Evolutionary conservation across 306 rosid species (phyloP).

Genomic region (Castanospermum australe): DNA sequence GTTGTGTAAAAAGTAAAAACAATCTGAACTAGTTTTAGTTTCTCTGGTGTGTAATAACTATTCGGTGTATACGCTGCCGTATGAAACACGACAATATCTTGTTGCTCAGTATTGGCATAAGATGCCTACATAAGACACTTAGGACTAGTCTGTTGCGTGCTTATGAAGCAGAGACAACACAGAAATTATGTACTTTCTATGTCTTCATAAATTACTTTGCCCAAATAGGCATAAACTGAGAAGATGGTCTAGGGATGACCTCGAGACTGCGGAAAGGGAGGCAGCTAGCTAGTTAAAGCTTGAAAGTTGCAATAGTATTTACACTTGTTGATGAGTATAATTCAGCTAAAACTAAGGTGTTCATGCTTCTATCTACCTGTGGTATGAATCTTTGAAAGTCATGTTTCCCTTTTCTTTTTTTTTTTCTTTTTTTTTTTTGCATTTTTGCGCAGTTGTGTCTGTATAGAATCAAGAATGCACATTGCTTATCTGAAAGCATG

Average conservation of each 20-base stretch:
- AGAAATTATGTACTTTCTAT: background rate
- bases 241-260: background rate
- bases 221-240: background rate
- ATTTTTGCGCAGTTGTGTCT: background rate
- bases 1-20: background rate
- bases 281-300: background rate
- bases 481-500: too few species aligned
- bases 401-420: too few species aligned
- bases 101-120: background rate
- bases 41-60: background rate
- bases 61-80: background rate
- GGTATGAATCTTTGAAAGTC: background rate
- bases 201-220: background rate
- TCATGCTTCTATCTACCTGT: background rate
- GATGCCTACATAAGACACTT: background rate
- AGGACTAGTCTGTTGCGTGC: background rate
- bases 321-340: background rate
- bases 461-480: background rate
- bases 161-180: background rate
- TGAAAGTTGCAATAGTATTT: too few species aligned
- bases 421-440: too few species aligned
- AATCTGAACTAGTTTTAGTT: background rate
- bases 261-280: background rate
- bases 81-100: background rate
- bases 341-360: background rate